A percentile compares a stretch with the other conserved stretches of the same genome.
These are phyloP conservation scores for Zymoseptoria pseudotritici DNA, from an alignment of 2,329 filamentous ascomycete genomes.

Conservation along the genomic window DNA sequence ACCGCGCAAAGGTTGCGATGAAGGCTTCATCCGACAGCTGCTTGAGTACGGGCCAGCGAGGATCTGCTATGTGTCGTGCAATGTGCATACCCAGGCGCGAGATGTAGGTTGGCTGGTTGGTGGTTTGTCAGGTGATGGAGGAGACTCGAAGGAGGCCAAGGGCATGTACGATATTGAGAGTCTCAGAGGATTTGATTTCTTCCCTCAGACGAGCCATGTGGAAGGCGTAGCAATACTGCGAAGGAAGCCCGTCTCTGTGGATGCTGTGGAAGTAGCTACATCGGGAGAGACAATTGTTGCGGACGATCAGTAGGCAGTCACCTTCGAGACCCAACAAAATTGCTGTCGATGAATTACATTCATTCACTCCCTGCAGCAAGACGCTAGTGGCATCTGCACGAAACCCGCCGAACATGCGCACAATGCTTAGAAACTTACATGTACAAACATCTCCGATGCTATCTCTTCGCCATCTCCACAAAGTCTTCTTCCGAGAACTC, in stretches of 20 bases:
- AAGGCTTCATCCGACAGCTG: constrained; percentile 73
- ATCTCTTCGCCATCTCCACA: not conserved
- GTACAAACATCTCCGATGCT: not conserved
- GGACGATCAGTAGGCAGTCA: not conserved
- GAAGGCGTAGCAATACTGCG: constrained; percentile 56
- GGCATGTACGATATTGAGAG: constrained; percentile 76
- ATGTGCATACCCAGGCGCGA: constrained; percentile 93
- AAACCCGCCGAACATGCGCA: constrained; percentile 1
- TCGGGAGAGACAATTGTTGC: too few species aligned
- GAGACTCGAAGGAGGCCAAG: constrained; percentile 22
- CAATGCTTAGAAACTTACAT: not conserved
- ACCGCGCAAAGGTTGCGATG: constrained; percentile 91
- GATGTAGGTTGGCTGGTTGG: constrained; percentile 84
- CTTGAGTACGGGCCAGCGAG: constrained; percentile 68
- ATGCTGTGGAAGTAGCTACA: too few species aligned
- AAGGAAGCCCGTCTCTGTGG: too few species aligned
- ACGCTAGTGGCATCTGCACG: constrained; percentile 2
- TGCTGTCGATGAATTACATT: not conserved
- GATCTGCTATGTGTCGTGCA: constrained; percentile 92
- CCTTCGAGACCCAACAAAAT: not conserved
- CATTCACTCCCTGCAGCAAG: not conserved
- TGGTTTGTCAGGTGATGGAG: constrained; percentile 45
- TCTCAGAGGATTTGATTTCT: constrained; percentile 90
- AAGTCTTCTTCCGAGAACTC: not conserved
- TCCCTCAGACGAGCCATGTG: constrained; percentile 73